phyloP scores from a whole-genome alignment of 306 rosid genomes.

The Fragaria vesca region DNA sequence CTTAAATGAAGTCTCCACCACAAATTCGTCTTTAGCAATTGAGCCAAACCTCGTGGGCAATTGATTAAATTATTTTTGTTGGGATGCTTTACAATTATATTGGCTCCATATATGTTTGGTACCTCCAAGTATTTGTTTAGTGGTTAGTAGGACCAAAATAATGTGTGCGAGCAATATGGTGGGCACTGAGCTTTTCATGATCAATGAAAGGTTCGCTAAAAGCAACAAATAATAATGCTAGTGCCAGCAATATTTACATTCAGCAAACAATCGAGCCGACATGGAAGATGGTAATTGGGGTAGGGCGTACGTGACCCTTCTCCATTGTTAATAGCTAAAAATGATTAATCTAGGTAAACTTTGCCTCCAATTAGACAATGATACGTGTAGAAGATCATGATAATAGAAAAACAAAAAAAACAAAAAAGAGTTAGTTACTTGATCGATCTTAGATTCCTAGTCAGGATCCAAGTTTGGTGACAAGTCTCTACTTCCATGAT shows the following conservation, averaged over 20 bases:
- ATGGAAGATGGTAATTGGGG: background rate
- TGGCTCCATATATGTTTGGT: background rate
- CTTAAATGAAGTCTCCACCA: too few relatives aligned
- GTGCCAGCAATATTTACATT: conserved; percentile 30
- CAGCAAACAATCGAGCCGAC: conserved; percentile 14
- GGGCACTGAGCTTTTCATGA: conserved; percentile 34
- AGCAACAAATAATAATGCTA: conserved; percentile 35
- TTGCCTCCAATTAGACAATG: background rate
- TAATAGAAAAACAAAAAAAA: too few relatives aligned
- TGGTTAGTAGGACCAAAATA: conserved; percentile 50
- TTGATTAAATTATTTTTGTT: too few relatives aligned
- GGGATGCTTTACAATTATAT: too few relatives aligned
- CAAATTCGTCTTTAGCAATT: too few relatives aligned
- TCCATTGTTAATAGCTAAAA: background rate
- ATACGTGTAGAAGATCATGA: background rate
- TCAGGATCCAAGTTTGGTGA: background rate
- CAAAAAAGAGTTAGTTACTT: background rate
- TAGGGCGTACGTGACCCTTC: background rate
- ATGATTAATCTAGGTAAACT: background rate
- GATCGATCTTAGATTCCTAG: background rate
- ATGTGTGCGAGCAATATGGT: conserved; percentile 28
- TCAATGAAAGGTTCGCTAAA: conserved; percentile 20
- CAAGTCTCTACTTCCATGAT: background rate
- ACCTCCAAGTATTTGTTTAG: conserved; percentile 19
- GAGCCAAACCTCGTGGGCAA: too few relatives aligned